Evolutionary conservation across 2,329 filamentous ascomycete genomes (phyloP).

Genomic region (Calonectria pteridis): DNA sequence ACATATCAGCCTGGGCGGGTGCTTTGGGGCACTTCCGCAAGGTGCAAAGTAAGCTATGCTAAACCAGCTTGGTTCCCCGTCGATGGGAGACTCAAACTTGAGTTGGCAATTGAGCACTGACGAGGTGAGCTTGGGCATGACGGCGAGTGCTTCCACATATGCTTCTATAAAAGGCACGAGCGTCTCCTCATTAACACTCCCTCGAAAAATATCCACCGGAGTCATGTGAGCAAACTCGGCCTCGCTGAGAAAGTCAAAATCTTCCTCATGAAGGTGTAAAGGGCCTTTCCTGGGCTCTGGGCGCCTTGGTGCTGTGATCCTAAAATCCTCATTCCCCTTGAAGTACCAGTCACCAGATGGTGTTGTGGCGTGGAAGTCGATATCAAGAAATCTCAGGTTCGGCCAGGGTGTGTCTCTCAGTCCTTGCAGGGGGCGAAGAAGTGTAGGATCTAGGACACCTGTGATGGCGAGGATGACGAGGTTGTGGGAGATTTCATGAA

Average conservation of each 20-base stretch:
- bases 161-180: slow-evolving; percentile 11
- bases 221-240: not conserved
- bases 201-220: not conserved
- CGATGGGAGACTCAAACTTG: not conserved
- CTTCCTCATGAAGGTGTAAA: slow-evolving; percentile 6
- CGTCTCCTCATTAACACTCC: not conserved
- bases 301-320: not conserved
- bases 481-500: slow-evolving; percentile 12
- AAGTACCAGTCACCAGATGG: slow-evolving; percentile 22
- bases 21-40: not conserved
- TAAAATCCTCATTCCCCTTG: not conserved
- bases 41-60: slow-evolving; percentile 16
- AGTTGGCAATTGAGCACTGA: slow-evolving; percentile 4
- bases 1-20: not conserved
- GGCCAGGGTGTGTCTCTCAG: slow-evolving; percentile 1
- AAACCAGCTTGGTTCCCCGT: not conserved
- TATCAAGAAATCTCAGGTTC: not conserved
- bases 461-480: slow-evolving; percentile 14
- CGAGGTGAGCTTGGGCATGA: slow-evolving; percentile 18
- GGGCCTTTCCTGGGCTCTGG: not conserved
- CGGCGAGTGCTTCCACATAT: slow-evolving; percentile 6
- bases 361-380: slow-evolving; percentile 6
- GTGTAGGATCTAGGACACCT: slow-evolving; percentile 2
- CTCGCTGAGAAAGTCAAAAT: slow-evolving; percentile 9
- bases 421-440: slow-evolving; percentile 7